These are phyloP conservation scores for Cutaneotrichosporon arboriforme DNA, from an alignment of 1,284 basidiomycete species.

Conservation along the genomic window DNA sequence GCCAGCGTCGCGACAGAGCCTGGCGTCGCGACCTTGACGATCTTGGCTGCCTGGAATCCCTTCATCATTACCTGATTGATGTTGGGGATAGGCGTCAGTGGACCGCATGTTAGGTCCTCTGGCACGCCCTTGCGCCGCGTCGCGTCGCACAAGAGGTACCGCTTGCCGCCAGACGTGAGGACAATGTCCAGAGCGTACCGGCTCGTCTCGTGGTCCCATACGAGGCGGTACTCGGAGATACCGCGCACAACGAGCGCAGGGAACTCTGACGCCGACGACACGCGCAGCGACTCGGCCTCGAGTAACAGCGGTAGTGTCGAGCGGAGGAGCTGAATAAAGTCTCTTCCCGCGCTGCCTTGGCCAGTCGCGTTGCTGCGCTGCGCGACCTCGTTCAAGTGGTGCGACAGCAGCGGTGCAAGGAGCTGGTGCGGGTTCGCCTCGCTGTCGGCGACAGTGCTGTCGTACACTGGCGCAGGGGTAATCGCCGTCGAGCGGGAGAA, in stretches of 20 bases:
- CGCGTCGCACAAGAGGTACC: constrained; percentile 30
- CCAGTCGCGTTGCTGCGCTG: neutral
- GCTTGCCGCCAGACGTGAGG: constrained; percentile 8
- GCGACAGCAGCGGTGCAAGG: constrained; percentile 31
- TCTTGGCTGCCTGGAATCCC: constrained; percentile 19
- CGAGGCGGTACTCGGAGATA: constrained; percentile 26
- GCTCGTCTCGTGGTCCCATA: constrained; percentile 27
- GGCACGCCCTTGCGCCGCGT: constrained; percentile 5
- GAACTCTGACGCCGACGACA: constrained; percentile 9
- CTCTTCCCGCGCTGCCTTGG: constrained; percentile 18
- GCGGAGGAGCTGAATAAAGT: constrained; percentile 32
- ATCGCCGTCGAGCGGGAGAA: constrained; percentile 20
- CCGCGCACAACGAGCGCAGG: constrained; percentile 23
- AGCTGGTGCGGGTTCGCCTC: constrained; percentile 27
- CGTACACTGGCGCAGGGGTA: neutral
- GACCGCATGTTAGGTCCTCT: constrained; percentile 23
- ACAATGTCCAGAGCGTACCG: constrained; percentile 26
- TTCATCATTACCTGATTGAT: constrained; percentile 15
- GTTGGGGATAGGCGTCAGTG: constrained; percentile 21
- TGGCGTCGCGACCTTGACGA: constrained; percentile 11
- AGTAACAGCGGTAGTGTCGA: constrained; percentile 33
- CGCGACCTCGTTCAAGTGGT: constrained; percentile 37
- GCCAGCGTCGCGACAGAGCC: neutral
- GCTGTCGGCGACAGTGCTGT: neutral
- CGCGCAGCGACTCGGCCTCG: constrained; percentile 19